These are phyloP conservation scores for Acmispon strigosus DNA, from an alignment of 306 rosid species.

Conservation along the genomic window DNA sequence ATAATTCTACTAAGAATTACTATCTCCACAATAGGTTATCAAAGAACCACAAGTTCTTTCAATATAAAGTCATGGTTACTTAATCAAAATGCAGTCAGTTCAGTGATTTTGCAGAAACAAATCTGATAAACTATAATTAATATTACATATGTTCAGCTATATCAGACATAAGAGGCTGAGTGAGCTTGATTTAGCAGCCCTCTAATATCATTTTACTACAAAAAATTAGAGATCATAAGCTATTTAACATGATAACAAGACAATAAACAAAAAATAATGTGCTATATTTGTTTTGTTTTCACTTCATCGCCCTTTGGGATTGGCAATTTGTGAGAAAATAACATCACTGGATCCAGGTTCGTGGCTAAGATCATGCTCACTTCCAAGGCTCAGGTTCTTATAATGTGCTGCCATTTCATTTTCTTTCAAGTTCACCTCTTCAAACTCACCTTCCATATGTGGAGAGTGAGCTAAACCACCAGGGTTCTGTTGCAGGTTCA, in stretches of 20 bases:
- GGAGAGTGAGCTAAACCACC: not conserved
- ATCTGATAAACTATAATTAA: not conserved
- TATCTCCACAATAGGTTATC: not conserved
- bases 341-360: slow-evolving; percentile 1
- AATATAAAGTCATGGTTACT: not conserved
- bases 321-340: slow-evolving; percentile 35
- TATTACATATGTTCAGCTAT: not conserved
- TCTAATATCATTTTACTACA: not conserved
- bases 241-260: not conserved
- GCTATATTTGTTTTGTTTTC: no score
- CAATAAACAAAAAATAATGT: not conserved
- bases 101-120: not conserved
- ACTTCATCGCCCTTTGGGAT: slow-evolving; percentile 28
- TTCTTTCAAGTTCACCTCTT: slow-evolving; percentile 19
- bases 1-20: not conserved
- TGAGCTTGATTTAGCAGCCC: not conserved
- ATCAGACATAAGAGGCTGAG: not conserved
- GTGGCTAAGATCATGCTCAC: slow-evolving; percentile 11
- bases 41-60: not conserved
- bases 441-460: not conserved
- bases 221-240: not conserved
- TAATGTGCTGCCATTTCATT: slow-evolving; percentile 15
- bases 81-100: not conserved
- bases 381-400: slow-evolving; percentile 14
- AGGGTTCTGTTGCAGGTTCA: slow-evolving; percentile 25